Base-by-base conservation (phyloP, 345 rosid genomes). In the Turritis glabra region DNA sequence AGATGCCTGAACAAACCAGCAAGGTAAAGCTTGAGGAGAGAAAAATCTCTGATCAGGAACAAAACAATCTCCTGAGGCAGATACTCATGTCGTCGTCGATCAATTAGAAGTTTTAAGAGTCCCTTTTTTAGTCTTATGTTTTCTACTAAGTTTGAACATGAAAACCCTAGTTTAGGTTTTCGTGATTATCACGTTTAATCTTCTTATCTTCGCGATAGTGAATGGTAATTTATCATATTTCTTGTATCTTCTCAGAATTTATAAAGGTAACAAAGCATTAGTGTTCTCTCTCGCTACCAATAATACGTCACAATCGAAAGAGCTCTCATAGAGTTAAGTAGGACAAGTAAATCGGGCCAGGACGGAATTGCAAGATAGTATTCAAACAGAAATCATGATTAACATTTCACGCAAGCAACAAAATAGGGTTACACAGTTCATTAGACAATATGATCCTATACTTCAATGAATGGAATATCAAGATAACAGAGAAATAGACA, bases 341-440 rank as follows among this genome's bases (percentile, higher is more conserved):
- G 1, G 17, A 40, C 46, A 40, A 40, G 17, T 13, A 4, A 38
- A 44, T 7, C 47, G 60, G 32, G 60, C 10, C 52, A 62, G 12
- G 63, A 50, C 5, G 25, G 38, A 7, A 48, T 15, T 23, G 40
- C 29, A 64, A 64, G 27, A 74, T 57, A 48, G 17, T 17, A 40
- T 50, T 50, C 15, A 59, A 32, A 38, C 38, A 50, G 26, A 67
- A 46, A 27, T 40, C 33, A 18, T 27, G 46, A 64, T 33, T 37
- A 74, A 57, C 67, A 51, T 75, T 48, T 67, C 67, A 58, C 54
- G 57, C 69, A 69, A 76, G 70, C 50, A 76, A 69, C 75, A 76
- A 76, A 21, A 43, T 48, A 48, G 75, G 79, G 58, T 69, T 62
- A 62, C 71, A 69, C 43, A 76, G 57, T 75, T 68, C 79, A 51